phyloP scores from a whole-genome alignment of 2,329 filamentous ascomycete species.

The Colletotrichum godetiae region DNA sequence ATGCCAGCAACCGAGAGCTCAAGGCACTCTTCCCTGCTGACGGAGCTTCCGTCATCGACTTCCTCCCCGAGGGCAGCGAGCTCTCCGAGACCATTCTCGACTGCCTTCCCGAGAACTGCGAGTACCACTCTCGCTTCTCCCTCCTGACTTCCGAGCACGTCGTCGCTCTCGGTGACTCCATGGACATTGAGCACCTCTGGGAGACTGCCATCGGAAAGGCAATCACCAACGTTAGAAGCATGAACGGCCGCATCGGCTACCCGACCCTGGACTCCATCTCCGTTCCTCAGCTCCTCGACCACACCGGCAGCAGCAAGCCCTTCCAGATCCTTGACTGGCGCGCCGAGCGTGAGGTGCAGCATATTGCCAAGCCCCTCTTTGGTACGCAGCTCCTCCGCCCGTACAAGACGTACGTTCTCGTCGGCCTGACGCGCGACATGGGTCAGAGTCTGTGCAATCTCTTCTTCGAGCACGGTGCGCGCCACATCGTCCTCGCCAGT shows the following conservation, averaged over 20 bases:
- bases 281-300: constrained; percentile 41
- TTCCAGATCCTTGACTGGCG: constrained; percentile 55
- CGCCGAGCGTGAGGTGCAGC: constrained; percentile 42
- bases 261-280: constrained; percentile 35
- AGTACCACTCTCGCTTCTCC: constrained; percentile 40
- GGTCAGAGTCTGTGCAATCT: constrained; percentile 49
- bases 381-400: constrained; percentile 42
- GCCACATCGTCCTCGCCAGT: constrained; percentile 49
- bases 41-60: constrained; percentile 45
- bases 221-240: constrained; percentile 13
- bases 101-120: constrained; percentile 41
- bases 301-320: neutral
- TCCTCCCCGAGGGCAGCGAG: constrained; percentile 41
- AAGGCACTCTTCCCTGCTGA: constrained; percentile 40
- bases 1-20: constrained; percentile 41
- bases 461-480: constrained; percentile 50
- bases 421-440: constrained; percentile 46
- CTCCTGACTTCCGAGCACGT: constrained; percentile 29
- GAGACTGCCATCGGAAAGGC: constrained; percentile 38
- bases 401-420: constrained; percentile 46
- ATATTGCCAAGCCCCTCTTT: constrained; percentile 40
- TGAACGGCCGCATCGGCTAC: constrained; percentile 1
- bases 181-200: constrained; percentile 37
- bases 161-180: constrained; percentile 13
- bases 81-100: constrained; percentile 42